Conservation (phyloP, 1,139 yeast genomes). For the Hansenula sp. region DNA sequence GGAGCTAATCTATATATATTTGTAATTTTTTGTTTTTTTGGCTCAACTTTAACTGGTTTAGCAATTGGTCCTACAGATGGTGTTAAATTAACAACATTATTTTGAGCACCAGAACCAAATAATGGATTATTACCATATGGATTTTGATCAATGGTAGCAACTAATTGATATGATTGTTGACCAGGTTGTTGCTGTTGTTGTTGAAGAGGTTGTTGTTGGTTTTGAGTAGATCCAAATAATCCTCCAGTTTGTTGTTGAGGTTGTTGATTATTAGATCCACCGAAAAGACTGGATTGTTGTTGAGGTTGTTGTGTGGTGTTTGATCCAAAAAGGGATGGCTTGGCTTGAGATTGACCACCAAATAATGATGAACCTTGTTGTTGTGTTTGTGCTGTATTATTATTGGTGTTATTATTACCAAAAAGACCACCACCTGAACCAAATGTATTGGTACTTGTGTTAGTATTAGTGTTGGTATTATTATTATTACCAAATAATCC, state of each 20-base stretch:
- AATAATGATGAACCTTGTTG: slow-evolving; percentile 9
- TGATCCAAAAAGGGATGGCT: not conserved
- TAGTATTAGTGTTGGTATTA: slow-evolving; percentile 11
- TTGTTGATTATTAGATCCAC: slow-evolving; percentile 2
- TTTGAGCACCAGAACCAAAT: slow-evolving; percentile 33
- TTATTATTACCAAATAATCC: slow-evolving; percentile 30
- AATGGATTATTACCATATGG: slow-evolving; percentile 74
- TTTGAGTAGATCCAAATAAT: slow-evolving; percentile 6
- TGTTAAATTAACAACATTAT: slow-evolving; percentile 16
- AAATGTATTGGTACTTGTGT: slow-evolving; percentile 7
- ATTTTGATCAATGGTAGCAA: slow-evolving; percentile 51
- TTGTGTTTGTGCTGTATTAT: not conserved
- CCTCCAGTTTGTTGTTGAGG: slow-evolving; percentile 6
- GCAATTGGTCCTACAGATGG: slow-evolving; percentile 48
- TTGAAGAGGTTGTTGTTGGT: slow-evolving; percentile 6
- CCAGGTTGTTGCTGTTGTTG: slow-evolving; percentile 6
- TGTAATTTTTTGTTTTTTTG: slow-evolving; percentile 52
- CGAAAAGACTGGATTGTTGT: not conserved
- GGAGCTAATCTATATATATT: slow-evolving; percentile 57
- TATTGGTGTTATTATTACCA: not conserved
- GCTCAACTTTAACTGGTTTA: slow-evolving; percentile 43
- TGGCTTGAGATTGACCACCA: slow-evolving; percentile 14
- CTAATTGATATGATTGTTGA: slow-evolving; percentile 26
- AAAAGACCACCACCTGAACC: not conserved
- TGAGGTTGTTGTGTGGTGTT: not conserved